These are phyloP conservation scores for Pseudocohnilembus persalinus DNA, from an alignment of 169 alveolate species.

Conservation along the genomic window DNA sequence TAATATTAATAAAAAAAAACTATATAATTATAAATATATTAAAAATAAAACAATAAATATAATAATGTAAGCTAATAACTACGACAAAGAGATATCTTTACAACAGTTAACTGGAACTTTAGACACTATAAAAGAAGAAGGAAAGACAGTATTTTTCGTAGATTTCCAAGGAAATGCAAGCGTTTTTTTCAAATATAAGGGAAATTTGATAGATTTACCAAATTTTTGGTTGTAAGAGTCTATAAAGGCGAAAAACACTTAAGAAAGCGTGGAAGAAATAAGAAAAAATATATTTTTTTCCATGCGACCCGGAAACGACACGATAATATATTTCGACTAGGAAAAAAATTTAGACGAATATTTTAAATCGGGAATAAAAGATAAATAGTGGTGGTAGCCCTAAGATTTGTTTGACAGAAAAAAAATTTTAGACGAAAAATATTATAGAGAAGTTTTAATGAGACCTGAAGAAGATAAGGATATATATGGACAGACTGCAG, in stretches of 20 bases:
- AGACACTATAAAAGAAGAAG: too few species aligned
- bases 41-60: too few species aligned
- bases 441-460: background rate
- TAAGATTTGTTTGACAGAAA: background rate
- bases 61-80: too few species aligned
- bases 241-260: too few species aligned
- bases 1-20: too few species aligned
- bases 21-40: too few species aligned
- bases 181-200: background rate
- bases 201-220: background rate
- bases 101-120: too few species aligned
- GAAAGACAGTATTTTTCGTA: background rate
- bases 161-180: background rate
- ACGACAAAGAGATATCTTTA: too few species aligned
- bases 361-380: too few species aligned
- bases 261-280: background rate
- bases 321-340: background rate
- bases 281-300: background rate
- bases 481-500: background rate
- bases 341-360: background rate
- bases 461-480: background rate
- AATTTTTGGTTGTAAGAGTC: background rate
- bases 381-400: background rate
- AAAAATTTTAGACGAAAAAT: background rate
- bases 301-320: background rate